phyloP scores from a whole-genome alignment of 306 rosid genomes.

The Trifolium fragiferum region DNA sequence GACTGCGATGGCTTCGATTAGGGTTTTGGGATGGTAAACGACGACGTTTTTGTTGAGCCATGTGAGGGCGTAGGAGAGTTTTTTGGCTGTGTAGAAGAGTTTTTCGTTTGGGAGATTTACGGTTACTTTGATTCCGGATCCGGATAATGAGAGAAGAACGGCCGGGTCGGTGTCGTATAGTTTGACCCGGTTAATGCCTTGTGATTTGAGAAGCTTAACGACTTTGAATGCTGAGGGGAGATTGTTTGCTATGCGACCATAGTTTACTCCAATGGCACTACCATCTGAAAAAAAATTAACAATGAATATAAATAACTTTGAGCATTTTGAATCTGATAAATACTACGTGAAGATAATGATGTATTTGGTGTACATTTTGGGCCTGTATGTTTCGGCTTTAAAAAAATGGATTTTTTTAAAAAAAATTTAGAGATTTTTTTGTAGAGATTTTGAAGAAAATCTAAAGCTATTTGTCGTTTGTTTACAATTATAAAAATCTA shows the following conservation, averaged over 20 bases:
- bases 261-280: conserved; percentile 79
- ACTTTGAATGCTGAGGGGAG: conserved; percentile 75
- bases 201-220: conserved; percentile 65
- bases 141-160: conserved; percentile 65
- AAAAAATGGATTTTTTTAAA: no score
- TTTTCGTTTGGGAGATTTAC: conserved; percentile 51
- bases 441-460: no score
- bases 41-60: conserved; percentile 26
- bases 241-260: conserved; percentile 76
- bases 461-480: no score
- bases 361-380: no score
- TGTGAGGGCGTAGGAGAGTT: conserved; percentile 28
- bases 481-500: no score
- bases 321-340: neutral
- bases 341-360: no score
- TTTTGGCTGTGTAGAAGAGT: conserved; percentile 1
- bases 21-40: conserved; percentile 27
- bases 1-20: conserved; percentile 32
- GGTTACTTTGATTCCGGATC: conserved; percentile 71
- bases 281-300: conserved; percentile 54
- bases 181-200: conserved; percentile 64
- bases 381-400: no score
- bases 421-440: no score
- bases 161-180: conserved; percentile 79
- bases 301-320: neutral